phyloP scores from a whole-genome alignment of 305 asterid genomes.

The Withania somnifera region DNA sequence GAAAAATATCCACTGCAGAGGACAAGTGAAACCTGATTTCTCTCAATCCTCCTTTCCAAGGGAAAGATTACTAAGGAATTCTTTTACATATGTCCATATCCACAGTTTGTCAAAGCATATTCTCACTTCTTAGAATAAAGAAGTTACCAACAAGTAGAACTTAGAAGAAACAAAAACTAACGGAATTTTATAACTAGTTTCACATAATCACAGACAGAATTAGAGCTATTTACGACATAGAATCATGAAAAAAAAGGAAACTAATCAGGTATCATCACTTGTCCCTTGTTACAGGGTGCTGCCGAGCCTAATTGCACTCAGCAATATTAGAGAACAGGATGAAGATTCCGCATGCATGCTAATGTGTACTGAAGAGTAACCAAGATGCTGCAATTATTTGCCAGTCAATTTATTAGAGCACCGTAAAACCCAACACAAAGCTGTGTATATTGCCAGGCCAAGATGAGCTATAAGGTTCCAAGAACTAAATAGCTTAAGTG shows the following conservation, averaged over 20 bases:
- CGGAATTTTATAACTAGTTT: neutral
- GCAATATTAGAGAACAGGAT: neutral
- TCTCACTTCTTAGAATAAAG: neutral
- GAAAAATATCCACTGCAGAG: neutral
- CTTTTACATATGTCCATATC: neutral
- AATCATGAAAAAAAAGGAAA: neutral
- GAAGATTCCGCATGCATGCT: neutral
- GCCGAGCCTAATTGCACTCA: neutral
- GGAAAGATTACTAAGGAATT: neutral
- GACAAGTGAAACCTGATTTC: neutral
- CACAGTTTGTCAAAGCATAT: neutral
- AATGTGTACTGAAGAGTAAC: neutral
- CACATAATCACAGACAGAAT: neutral
- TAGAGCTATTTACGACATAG: neutral
- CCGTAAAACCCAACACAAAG: neutral
- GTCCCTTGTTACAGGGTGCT: neutral
- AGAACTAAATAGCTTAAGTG: neutral
- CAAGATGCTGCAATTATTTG: neutral
- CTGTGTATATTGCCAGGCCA: neutral
- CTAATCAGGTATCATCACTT: neutral
- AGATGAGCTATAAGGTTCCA: neutral
- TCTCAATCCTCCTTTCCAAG: neutral
- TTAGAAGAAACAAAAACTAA: neutral
- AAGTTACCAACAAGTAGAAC: neutral
- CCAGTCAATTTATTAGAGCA: neutral